Evolutionary conservation across 2,329 filamentous ascomycete species (phyloP).

Genomic region (Akanthomyces dipterigenus): DNA sequence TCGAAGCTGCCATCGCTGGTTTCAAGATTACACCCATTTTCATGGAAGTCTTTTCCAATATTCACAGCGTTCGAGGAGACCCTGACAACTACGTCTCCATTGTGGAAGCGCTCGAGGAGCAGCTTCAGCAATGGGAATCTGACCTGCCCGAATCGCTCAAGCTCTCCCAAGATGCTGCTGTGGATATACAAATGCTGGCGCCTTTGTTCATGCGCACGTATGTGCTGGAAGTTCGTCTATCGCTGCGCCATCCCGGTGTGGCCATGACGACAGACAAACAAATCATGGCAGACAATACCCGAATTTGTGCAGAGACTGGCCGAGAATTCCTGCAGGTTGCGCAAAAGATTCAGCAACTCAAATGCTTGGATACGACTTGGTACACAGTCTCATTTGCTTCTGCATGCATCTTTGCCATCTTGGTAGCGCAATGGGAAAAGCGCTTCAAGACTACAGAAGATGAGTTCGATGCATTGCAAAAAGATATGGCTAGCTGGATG

Average conservation of each 20-base stretch:
- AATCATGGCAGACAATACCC: conserved; percentile 55
- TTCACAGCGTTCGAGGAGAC: conserved; percentile 65
- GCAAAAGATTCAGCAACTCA: conserved; percentile 52
- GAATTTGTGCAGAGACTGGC: conserved; percentile 59
- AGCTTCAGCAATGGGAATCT: conserved; percentile 56
- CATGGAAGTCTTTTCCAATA: conserved; percentile 66
- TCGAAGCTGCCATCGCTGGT: conserved; percentile 57
- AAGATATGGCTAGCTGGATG: conserved; percentile 65
- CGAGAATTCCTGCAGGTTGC: conserved; percentile 57
- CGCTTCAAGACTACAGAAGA: conserved; percentile 50
- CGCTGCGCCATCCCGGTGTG: conserved; percentile 55
- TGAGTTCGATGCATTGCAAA: conserved; percentile 53
- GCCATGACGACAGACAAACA: conserved; percentile 47
- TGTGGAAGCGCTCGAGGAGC: conserved; percentile 58
- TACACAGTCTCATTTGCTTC: conserved; percentile 67
- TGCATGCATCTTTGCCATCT: conserved; percentile 64
- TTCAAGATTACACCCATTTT: conserved; percentile 61
- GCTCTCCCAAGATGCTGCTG: conserved; percentile 34
- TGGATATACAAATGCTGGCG: conserved; percentile 40
- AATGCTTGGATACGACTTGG: conserved; percentile 72
- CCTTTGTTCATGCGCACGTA: conserved; percentile 49
- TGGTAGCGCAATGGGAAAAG: conserved; percentile 64
- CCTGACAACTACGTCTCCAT: conserved; percentile 56
- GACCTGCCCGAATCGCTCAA: conserved; percentile 56
- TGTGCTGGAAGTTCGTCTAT: conserved; percentile 51